A percentile compares a stretch with the other conserved stretches of the same genome.
Evolutionary conservation across 2,329 filamentous ascomycete species (phyloP).

Genomic region (Arthrinium phaeospermum): DNA sequence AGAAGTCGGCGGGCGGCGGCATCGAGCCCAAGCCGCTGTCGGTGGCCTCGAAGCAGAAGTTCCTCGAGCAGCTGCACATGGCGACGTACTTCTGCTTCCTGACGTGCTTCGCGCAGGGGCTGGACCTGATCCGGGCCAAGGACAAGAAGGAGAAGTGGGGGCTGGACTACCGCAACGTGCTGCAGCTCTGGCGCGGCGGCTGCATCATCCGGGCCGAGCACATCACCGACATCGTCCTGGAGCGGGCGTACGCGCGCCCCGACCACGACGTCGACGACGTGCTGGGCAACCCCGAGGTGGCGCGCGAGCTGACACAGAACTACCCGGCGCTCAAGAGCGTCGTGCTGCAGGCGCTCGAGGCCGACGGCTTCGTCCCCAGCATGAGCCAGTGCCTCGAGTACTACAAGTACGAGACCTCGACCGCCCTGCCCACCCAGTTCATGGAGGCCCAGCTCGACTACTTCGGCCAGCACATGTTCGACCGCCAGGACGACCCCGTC

Average conservation of each 20-base stretch:
- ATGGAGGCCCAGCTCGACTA: constrained; percentile 75
- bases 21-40: constrained; percentile 31
- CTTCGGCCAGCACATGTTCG: constrained; percentile 72
- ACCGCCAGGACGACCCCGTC: constrained; percentile 59
- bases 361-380: constrained; percentile 65
- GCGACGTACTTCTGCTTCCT: constrained; percentile 69
- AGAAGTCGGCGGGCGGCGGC: constrained; percentile 50
- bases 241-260: constrained; percentile 46
- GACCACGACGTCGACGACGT: constrained; percentile 50
- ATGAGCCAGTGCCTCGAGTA: constrained; percentile 70
- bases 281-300: constrained; percentile 50
- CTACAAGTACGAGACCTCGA: constrained; percentile 66
- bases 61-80: constrained; percentile 63
- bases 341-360: constrained; percentile 57
- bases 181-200: constrained; percentile 71
- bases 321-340: constrained; percentile 60
- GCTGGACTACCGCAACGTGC: constrained; percentile 55
- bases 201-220: constrained; percentile 74
- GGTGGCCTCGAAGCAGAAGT: constrained; percentile 43
- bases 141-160: constrained; percentile 65
- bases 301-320: constrained; percentile 56
- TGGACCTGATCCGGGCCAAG: constrained; percentile 66
- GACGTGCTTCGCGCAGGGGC: constrained; percentile 67
- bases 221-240: constrained; percentile 63
- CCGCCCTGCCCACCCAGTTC: constrained; percentile 68